A percentile compares a stretch with the other conserved stretches of the same genome.
Evolutionary conservation across 306 rosid genomes (phyloP).

Genomic region (Vigna mungo): DNA sequence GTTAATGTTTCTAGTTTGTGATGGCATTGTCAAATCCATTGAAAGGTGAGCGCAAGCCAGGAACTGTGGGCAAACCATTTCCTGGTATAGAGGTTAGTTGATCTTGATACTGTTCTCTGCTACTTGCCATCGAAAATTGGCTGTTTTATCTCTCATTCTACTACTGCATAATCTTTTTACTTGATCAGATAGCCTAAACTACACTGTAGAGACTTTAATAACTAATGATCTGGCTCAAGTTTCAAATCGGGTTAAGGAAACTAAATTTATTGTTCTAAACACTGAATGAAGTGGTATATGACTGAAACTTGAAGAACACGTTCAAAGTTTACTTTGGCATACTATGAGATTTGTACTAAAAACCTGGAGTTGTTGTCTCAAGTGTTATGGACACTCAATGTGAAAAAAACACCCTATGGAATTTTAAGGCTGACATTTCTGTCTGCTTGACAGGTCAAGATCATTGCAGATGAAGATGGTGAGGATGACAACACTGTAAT

Average conservation of each 20-base stretch:
- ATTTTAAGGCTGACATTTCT: constrained; percentile 33
- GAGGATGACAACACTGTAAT: constrained; percentile 36
- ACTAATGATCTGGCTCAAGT: constrained; percentile 1
- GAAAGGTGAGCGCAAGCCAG: constrained; percentile 83
- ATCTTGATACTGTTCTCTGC: constrained; percentile 28
- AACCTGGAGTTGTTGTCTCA: not conserved
- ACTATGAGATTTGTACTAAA: constrained; percentile 16
- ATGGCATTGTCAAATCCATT: constrained; percentile 97
- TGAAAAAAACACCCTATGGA: constrained; percentile 28
- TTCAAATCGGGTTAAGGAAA: constrained; percentile 38
- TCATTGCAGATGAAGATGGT: constrained; percentile 61
- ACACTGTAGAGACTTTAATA: constrained; percentile 22
- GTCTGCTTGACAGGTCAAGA: constrained; percentile 62
- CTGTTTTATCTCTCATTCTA: constrained; percentile 34
- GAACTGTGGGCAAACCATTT: constrained; percentile 94
- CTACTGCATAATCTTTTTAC: constrained; percentile 17
- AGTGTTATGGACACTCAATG: constrained; percentile 8
- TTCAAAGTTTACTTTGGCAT: constrained; percentile 15
- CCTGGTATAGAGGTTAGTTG: constrained; percentile 87
- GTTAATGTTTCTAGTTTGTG: constrained; percentile 73
- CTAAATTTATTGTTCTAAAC: constrained; percentile 17
- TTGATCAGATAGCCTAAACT: constrained; percentile 27
- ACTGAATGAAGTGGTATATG: constrained; percentile 5
- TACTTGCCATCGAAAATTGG: constrained; percentile 1
- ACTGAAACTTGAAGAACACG: constrained; percentile 33